Evolutionary conservation across 73 alveolate genomes (phyloP).

Genomic region (Stentor roeselii): DNA sequence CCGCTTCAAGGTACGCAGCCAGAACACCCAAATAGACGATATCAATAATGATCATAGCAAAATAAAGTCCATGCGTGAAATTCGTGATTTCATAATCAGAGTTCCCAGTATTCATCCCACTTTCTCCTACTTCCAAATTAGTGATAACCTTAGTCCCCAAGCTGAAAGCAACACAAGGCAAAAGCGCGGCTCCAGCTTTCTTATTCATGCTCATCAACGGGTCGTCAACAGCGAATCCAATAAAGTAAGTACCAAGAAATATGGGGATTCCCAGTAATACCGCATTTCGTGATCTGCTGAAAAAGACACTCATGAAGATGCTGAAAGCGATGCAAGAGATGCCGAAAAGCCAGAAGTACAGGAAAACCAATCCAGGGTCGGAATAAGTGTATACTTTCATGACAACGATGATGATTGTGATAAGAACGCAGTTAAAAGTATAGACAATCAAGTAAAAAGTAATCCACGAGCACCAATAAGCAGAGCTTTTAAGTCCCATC

Average conservation of each 20-base stretch:
- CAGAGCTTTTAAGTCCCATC: slow-evolving; percentile 90
- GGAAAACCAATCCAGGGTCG: not conserved
- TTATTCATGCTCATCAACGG: slow-evolving; percentile 36
- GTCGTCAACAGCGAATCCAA: slow-evolving; percentile 60
- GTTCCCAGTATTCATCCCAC: slow-evolving; percentile 38
- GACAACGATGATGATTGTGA: not conserved
- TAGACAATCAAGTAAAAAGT: slow-evolving; percentile 50
- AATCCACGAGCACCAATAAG: slow-evolving; percentile 81
- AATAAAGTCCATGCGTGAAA: not conserved
- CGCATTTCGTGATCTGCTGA: slow-evolving; percentile 77
- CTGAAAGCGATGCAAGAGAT: slow-evolving; percentile 5
- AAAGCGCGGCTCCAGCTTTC: slow-evolving; percentile 55
- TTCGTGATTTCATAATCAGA: slow-evolving; percentile 20
- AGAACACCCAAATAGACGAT: not conserved
- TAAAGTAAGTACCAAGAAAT: slow-evolving; percentile 63
- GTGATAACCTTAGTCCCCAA: slow-evolving; percentile 61
- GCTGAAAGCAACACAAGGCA: slow-evolving; percentile 64
- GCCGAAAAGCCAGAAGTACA: slow-evolving; percentile 24
- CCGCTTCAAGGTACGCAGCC: slow-evolving; percentile 32
- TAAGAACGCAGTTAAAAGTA: slow-evolving; percentile 40
- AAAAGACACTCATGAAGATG: slow-evolving; percentile 59
- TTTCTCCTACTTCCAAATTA: slow-evolving; percentile 56
- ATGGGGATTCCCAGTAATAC: slow-evolving; percentile 63
- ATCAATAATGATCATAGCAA: slow-evolving; percentile 10
- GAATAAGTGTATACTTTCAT: not conserved